A percentile compares a stretch with the other conserved stretches of the same genome.
phyloP scores from a whole-genome alignment of 78 protist species.

The Dictyostelium discoideum region dicty_2.7 NC_007091.3:4412501-4413000 shows the following conservation, averaged over 20 bases:
- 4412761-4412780: neutral
- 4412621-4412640: neutral
- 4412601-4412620: neutral
- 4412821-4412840: too few species aligned
- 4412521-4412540: too few species aligned
- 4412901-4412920: too few species aligned
- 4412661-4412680: neutral
- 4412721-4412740: conserved; percentile 31
- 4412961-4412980: too few species aligned
- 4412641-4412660: neutral
- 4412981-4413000: neutral
- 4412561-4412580: neutral
- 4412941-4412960: too few species aligned
- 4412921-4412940: neutral
- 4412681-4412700: neutral
- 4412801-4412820: conserved; percentile 27
- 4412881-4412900: too few species aligned
- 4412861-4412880: neutral
- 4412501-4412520: neutral
- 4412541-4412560: too few species aligned
- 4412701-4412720: neutral
- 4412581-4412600: neutral
- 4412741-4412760: neutral
- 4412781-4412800: conserved; percentile 37
- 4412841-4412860: neutral